Evolutionary conservation across 352 stramenopile genomes (phyloP).

Genomic region (Achlya hypogyna): DNA sequence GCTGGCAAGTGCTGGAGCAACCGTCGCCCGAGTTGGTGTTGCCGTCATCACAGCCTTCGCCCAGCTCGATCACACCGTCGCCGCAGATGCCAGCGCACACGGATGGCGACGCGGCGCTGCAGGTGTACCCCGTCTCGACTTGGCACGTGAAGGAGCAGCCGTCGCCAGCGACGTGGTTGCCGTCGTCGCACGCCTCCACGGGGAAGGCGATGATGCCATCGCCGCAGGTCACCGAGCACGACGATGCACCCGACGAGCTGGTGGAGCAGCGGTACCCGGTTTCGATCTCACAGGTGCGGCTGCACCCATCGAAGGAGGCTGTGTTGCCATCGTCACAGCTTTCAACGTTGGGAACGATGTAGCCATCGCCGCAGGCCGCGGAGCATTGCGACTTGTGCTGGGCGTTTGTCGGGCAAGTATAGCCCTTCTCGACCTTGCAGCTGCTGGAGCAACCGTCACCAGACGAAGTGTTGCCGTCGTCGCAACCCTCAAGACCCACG

Average conservation of each 20-base stretch:
- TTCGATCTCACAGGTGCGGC: constrained; percentile 18
- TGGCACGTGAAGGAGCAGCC: constrained; percentile 21
- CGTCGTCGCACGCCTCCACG: constrained; percentile 25
- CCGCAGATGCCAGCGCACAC: constrained; percentile 21
- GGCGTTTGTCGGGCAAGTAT: constrained; percentile 20
- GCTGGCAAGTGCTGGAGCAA: constrained; percentile 15
- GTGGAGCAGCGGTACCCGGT: constrained; percentile 20
- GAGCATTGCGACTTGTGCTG: constrained; percentile 19
- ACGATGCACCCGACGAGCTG: neutral
- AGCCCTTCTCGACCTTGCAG: constrained; percentile 23
- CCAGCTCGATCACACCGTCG: constrained; percentile 15
- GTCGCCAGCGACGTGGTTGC: constrained; percentile 23
- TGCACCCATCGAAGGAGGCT: constrained; percentile 22
- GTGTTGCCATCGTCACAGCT: constrained; percentile 25
- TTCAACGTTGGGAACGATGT: constrained; percentile 15
- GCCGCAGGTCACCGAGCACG: constrained; percentile 18
- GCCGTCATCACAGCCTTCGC: constrained; percentile 25
- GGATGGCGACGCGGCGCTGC: neutral
- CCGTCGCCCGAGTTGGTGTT: constrained; percentile 22
- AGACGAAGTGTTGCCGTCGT: constrained; percentile 22
- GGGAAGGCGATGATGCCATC: constrained; percentile 22
- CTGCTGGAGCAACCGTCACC: constrained; percentile 22
- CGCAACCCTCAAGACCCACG: constrained; percentile 22
- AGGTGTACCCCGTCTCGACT: constrained; percentile 23
- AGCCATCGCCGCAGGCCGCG: constrained; percentile 24